Evolutionary conservation across 1,284 basidiomycete genomes (phyloP).

Genomic region (Coniophora puteana): DNA sequence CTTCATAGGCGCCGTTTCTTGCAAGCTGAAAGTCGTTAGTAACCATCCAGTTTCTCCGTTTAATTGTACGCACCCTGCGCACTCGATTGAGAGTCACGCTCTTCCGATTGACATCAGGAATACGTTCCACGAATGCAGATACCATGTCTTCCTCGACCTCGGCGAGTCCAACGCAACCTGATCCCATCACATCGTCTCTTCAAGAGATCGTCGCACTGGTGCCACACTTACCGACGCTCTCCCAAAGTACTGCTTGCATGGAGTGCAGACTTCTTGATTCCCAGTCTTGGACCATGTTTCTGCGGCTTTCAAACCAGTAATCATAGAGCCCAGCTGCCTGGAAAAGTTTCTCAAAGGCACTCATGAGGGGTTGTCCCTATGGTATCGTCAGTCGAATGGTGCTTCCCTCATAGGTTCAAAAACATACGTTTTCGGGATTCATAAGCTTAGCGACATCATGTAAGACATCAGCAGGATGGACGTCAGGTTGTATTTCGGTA

Average conservation of each 20-base stretch:
- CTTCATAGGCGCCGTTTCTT: conserved; percentile 62
- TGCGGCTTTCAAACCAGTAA: conserved; percentile 59
- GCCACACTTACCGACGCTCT: conserved; percentile 49
- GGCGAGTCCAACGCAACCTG: conserved; percentile 67
- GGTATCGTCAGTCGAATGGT: conserved; percentile 11
- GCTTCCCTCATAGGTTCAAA: background rate
- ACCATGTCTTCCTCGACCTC: conserved; percentile 67
- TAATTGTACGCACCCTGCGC: conserved; percentile 48
- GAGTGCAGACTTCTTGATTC: conserved; percentile 71
- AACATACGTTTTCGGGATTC: conserved; percentile 26
- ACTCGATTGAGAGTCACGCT: conserved; percentile 60
- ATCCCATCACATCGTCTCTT: conserved; percentile 1
- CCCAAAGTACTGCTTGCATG: conserved; percentile 72
- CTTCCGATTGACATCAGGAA: conserved; percentile 58
- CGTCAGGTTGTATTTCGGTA: conserved; percentile 73
- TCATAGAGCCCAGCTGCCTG: conserved; percentile 70
- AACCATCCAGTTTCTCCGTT: conserved; percentile 3
- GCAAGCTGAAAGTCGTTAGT: conserved; percentile 61
- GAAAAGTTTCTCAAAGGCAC: conserved; percentile 62
- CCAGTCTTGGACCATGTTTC: conserved; percentile 42
- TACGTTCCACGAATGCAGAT: conserved; percentile 58
- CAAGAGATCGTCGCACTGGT: background rate
- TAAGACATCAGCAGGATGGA: conserved; percentile 72
- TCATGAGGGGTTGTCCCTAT: conserved; percentile 71
- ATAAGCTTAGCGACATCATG: conserved; percentile 46